phyloP scores from a whole-genome alignment of 2,329 filamentous ascomycete genomes.

The Paraphoma chrysanthemicola region DNA sequence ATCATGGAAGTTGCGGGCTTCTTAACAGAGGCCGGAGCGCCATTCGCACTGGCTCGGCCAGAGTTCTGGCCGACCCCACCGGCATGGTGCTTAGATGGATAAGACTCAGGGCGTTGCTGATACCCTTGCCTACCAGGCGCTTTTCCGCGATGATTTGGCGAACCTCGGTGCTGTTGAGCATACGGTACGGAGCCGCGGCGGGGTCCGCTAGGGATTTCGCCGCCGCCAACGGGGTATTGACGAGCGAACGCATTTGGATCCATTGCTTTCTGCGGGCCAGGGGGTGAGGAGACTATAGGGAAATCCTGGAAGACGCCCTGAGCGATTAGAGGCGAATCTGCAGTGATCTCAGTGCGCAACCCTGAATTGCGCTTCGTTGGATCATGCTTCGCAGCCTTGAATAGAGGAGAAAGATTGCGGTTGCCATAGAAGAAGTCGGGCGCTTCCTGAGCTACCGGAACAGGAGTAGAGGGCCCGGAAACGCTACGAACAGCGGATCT shows the following conservation, averaged over 20 bases:
- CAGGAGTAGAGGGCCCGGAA: constrained; percentile 45
- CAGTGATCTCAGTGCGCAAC: constrained; percentile 52
- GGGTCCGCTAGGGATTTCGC: constrained; percentile 17
- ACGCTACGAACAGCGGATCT: constrained; percentile 37
- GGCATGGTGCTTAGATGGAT: constrained; percentile 20
- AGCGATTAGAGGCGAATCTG: constrained; percentile 36
- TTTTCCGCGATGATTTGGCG: constrained; percentile 30
- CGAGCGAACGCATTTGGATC: constrained; percentile 28
- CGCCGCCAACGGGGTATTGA: constrained; percentile 20
- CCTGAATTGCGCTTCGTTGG: constrained; percentile 51
- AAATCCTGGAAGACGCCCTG: constrained; percentile 34
- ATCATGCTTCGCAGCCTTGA: constrained; percentile 56
- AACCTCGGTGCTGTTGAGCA: constrained; percentile 29
- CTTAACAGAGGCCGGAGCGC: constrained; percentile 19
- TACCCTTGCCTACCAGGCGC: constrained; percentile 31
- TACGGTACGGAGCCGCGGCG: constrained; percentile 37
- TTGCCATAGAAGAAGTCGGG: constrained; percentile 51
- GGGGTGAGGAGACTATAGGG: constrained; percentile 21
- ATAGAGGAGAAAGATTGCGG: constrained; percentile 57
- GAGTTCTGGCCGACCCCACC: constrained; percentile 16
- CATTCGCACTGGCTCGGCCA: constrained; percentile 17
- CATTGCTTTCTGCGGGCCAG: constrained; percentile 9
- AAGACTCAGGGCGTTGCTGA: constrained; percentile 32
- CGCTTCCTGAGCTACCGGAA: constrained; percentile 29
- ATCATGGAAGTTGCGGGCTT: constrained; percentile 37